Evolutionary conservation across 768 basidiomycete species (phyloP).

Genomic region (Sarcodon aspratus): DNA sequence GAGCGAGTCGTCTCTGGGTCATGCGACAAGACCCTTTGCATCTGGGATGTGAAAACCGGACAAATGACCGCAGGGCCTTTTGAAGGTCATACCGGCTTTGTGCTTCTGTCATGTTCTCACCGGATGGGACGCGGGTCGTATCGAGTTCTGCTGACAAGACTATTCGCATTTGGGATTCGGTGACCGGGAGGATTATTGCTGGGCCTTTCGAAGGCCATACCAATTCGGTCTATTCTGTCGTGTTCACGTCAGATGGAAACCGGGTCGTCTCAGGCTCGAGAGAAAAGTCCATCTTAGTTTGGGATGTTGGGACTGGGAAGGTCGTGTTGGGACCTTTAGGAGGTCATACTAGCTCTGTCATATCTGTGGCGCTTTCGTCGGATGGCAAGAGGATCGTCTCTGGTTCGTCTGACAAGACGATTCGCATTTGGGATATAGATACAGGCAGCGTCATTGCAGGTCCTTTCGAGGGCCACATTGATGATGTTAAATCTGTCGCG

Average conservation of each 20-base stretch:
- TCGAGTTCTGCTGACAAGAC: constrained; percentile 44
- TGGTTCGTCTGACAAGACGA: too few species aligned
- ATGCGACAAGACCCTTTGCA: constrained; percentile 14
- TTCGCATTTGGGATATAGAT: too few species aligned
- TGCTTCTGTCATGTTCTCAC: constrained; percentile 24
- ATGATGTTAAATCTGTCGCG: too few species aligned
- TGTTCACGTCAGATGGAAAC: constrained; percentile 13
- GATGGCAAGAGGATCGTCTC: too few species aligned
- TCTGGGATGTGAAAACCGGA: constrained; percentile 9
- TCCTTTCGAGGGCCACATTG: too few species aligned
- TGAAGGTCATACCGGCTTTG: constrained; percentile 9
- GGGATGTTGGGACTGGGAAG: too few species aligned
- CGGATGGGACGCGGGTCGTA: constrained; percentile 30
- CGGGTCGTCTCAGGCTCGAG: constrained; percentile 13
- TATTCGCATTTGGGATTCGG: constrained; percentile 39
- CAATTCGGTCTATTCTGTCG: constrained; percentile 7
- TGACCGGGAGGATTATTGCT: constrained; percentile 17
- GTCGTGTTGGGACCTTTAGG: too few species aligned
- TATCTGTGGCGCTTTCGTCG: too few species aligned
- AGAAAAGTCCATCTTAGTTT: too few species aligned
- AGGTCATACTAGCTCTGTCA: too few species aligned
- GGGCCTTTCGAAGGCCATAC: constrained; percentile 3
- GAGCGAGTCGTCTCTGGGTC: constrained; percentile 15
- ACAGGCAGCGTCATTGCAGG: too few species aligned
- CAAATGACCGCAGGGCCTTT: too few species aligned